Percentiles rank a stretch among this genome's conserved stretches.
These are phyloP conservation scores for Centaurea solstitialis DNA, from an alignment of 129 eudicot genomes.

Conservation along the genomic window DNA sequence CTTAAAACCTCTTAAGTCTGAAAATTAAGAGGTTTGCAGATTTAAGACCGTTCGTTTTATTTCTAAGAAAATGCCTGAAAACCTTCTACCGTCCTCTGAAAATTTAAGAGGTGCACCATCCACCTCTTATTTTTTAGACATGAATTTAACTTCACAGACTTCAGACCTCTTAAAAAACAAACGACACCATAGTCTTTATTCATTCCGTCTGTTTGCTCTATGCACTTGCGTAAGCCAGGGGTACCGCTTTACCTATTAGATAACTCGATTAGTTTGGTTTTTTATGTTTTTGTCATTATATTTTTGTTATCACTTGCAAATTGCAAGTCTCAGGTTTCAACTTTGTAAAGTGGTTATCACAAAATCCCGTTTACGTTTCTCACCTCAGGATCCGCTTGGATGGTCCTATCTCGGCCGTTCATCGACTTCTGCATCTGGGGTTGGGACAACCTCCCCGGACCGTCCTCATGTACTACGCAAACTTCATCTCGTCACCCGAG, in stretches of 20 bases:
- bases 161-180: too few relatives aligned
- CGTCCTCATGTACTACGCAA: slow-evolving; percentile 68
- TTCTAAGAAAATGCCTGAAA: too few relatives aligned
- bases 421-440: slow-evolving; percentile 71
- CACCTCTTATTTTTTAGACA: too few relatives aligned
- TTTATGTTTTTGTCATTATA: neutral
- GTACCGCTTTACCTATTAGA: neutral
- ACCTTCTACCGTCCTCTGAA: too few relatives aligned
- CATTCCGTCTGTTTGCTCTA: neutral
- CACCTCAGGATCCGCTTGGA: slow-evolving; percentile 76
- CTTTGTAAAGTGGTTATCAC: neutral
- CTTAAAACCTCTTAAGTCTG: too few relatives aligned
- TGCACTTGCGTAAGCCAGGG: neutral
- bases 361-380: neutral
- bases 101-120: too few relatives aligned
- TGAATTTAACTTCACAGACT: too few relatives aligned
- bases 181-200: neutral
- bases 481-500: slow-evolving; percentile 76
- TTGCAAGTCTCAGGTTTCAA: neutral
- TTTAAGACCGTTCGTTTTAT: too few relatives aligned
- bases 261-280: neutral
- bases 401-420: slow-evolving; percentile 66
- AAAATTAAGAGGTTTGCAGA: too few relatives aligned
- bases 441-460: slow-evolving; percentile 83
- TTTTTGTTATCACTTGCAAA: neutral